Conservation (phyloP, 306 rosid species). For the Rosa chinensis region DNA sequence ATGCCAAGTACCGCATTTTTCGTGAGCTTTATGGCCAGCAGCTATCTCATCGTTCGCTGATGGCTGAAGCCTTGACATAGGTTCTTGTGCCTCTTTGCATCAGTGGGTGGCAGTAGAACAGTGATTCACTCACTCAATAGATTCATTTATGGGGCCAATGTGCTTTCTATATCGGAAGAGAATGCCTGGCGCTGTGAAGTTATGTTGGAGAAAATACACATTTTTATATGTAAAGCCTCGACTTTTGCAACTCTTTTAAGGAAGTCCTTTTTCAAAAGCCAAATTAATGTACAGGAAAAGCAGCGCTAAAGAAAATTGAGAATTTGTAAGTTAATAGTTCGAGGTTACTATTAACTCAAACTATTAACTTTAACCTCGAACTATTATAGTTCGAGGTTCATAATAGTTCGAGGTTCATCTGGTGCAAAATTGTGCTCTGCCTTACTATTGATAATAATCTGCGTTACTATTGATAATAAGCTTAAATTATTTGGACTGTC, state of each 20-base stretch:
- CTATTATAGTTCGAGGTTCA: too few species aligned
- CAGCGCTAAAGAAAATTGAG: not conserved
- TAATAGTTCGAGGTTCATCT: too few species aligned
- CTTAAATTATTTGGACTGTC: not conserved
- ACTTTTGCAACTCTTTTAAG: not conserved
- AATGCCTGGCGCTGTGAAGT: not conserved
- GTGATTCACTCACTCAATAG: not conserved
- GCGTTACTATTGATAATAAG: not conserved
- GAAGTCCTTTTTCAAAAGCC: not conserved
- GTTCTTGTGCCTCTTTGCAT: conserved; percentile 2
- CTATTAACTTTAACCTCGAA: too few species aligned
- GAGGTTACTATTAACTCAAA: not conserved
- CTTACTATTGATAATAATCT: too few species aligned
- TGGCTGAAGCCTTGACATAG: conserved; percentile 1
- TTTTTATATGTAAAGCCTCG: not conserved
- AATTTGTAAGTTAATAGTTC: not conserved
- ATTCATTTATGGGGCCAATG: not conserved
- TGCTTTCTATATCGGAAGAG: not conserved
- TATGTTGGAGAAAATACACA: not conserved
- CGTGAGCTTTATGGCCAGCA: conserved; percentile 80
- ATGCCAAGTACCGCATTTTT: conserved; percentile 73
- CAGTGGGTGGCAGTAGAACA: conserved; percentile 5
- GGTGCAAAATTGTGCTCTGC: not conserved
- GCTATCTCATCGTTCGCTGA: conserved; percentile 65
- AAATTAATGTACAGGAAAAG: not conserved